Evolutionary conservation across 768 basidiomycete species (phyloP).

Genomic region (Pleurotus pulmonarius): DNA sequence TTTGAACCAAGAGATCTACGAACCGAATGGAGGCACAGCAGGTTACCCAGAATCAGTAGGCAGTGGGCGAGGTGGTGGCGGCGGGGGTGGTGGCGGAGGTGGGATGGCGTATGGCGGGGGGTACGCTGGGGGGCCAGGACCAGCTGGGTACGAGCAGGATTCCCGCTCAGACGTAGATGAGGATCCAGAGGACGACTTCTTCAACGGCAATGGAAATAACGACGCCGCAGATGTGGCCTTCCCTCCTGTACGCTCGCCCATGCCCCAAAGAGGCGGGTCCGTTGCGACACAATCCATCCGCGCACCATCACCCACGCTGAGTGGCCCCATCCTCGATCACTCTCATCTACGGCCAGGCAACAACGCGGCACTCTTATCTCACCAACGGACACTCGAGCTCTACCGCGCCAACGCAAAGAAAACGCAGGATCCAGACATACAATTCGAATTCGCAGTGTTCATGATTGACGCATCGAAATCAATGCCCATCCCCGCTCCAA

Average conservation of each 20-base stretch:
- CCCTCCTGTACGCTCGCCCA: constrained; percentile 22
- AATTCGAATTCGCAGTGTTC: constrained; percentile 98
- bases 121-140: neutral
- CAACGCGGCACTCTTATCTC: constrained; percentile 87
- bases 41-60: constrained; percentile 4
- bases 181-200: constrained; percentile 36
- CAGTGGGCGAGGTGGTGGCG: neutral
- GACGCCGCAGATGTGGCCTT: constrained; percentile 19
- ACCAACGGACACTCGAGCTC: constrained; percentile 94
- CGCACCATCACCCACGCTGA: constrained; percentile 63
- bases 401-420: constrained; percentile 99
- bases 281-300: constrained; percentile 54
- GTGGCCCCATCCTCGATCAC: constrained; percentile 77
- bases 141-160: constrained; percentile 1
- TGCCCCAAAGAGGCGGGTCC: constrained; percentile 19
- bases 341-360: constrained; percentile 92
- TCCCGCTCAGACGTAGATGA: constrained; percentile 1
- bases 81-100: neutral
- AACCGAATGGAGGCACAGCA: neutral
- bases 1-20: neutral
- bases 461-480: constrained; percentile 97
- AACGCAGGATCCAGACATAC: constrained; percentile 95
- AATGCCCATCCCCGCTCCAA: constrained; percentile 69
- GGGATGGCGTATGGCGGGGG: neutral
- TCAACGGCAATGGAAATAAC: constrained; percentile 29